Evolutionary conservation across 2,329 filamentous ascomycete genomes (phyloP).

Genomic region (Nigrospora sphaerica): DNA sequence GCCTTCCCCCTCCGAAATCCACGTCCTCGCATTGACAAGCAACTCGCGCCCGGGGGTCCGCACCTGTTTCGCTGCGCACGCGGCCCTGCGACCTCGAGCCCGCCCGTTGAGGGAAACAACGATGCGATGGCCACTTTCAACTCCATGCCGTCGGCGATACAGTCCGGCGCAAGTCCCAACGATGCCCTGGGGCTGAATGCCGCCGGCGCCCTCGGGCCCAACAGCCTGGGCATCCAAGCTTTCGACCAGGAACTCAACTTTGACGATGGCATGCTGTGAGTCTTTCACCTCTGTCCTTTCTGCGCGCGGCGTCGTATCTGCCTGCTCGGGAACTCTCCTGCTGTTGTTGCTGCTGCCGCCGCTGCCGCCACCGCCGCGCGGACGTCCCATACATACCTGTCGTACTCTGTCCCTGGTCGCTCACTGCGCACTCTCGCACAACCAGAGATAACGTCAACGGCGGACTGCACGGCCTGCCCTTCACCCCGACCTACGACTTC

Average conservation of each 20-base stretch:
- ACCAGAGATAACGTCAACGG: conserved; percentile 35
- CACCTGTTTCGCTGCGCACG: no score
- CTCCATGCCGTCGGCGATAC: conserved; percentile 42
- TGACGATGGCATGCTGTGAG: conserved; percentile 51
- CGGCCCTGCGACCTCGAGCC: no score
- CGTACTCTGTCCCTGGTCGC: no score
- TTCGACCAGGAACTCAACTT: conserved; percentile 47
- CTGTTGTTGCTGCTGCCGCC: no score
- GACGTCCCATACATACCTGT: not conserved
- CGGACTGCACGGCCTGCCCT: conserved; percentile 37
- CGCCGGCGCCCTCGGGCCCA: conserved; percentile 4
- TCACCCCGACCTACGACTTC: conserved; percentile 54
- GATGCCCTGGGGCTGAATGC: conserved; percentile 40
- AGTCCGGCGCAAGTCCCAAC: conserved; percentile 33
- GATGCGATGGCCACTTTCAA: conserved; percentile 54
- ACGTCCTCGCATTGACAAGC: no score
- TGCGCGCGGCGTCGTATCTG: not conserved
- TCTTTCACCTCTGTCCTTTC: conserved; percentile 6
- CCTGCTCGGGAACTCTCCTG: no score
- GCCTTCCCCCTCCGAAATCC: no score
- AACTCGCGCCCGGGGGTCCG: no score
- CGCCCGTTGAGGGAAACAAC: conserved; percentile 14
- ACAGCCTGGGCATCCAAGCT: conserved; percentile 36
- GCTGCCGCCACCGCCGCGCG: no score
- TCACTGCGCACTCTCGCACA: no score